phyloP scores from a whole-genome alignment of 2,329 filamentous ascomycete species.

The Paramyrothecium sp. region DNA sequence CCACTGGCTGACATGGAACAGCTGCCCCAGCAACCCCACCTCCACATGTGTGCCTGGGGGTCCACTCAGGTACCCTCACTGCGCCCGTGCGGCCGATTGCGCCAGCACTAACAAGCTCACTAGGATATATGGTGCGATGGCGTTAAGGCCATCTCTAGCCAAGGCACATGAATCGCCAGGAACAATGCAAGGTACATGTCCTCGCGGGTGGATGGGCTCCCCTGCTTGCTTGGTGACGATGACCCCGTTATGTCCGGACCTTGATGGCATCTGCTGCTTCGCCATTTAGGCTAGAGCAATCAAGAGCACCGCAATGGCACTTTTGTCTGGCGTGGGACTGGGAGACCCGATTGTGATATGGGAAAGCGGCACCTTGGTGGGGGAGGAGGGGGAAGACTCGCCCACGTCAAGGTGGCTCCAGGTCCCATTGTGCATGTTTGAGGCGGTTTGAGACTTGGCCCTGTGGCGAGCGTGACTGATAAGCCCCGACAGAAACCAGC shows the following conservation, averaged over 20 bases:
- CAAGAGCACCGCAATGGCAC: no score
- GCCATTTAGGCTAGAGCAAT: no score
- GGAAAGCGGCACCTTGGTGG: no score
- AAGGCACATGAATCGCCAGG: background rate
- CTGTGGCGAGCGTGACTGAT: no score
- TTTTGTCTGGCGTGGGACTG: no score
- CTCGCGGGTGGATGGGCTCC: background rate
- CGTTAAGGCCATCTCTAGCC: background rate
- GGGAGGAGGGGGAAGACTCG: no score
- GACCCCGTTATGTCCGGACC: background rate
- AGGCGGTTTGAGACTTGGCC: no score
- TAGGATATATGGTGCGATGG: background rate
- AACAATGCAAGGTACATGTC: background rate
- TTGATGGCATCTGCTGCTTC: background rate
- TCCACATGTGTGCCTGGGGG: slow-evolving; percentile 11
- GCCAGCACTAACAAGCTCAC: background rate
- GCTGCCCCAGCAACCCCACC: slow-evolving; percentile 21
- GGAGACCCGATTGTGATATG: no score
- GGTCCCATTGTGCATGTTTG: no score
- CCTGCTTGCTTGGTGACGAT: background rate
- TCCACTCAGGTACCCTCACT: slow-evolving; percentile 9
- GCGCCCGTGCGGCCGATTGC: background rate
- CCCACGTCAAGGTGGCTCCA: no score
- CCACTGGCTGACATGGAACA: slow-evolving; percentile 16
- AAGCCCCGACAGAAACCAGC: no score